Base-by-base conservation (phyloP, 495 filamentous ascomycete genomes). In the Aspergillus leporis region DNA sequence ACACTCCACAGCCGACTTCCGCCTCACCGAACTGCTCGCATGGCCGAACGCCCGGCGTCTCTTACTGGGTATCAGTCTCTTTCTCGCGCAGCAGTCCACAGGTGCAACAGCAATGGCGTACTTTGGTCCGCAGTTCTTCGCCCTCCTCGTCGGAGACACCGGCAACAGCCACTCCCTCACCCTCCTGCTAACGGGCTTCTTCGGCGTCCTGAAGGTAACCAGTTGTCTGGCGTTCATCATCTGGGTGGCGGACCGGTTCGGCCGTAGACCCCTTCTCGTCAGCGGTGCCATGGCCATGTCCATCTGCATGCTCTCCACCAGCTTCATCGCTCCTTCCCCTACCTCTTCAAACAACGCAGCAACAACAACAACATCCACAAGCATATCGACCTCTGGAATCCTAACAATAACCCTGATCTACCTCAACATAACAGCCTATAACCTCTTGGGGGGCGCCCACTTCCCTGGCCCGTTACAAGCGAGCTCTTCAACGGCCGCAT, bases 211-310 rank as follows among this genome's bases (percentile, higher is more conserved):
- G 46, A 84, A 84, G 58, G 78, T 82, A 1, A 61, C 76, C 10
- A 74, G 74, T 41, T 80, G 78, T 57, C 72, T 77, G 12, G 65
- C 77, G n/a, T 82, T 76, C 51, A 76, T 81, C 8, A 60, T 81
- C 46, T 78, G 81, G 38, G 78, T 83, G 50, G 83, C 86, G 14
- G 83, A 87, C 57, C 74, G 78, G 0, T 77, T 83, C 61, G 84
- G 85, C 8, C 79, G 84, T 12, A 72, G 79, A 19, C 77, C 76
- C 2, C 66, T 83, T 16, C 73, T 88, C 59, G 76, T 83, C 19
- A 55, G 73, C 41, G 82, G 83, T 21, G 81, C 82, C 0, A 64
- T 77, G 0, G 69, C 67, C 21, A 80, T 82, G 72, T 77, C 83
- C 52, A 61, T 77, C 5, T 83, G 77, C 63, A 81, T 87, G 70